Evolutionary conservation across 2,329 filamentous ascomycete genomes (phyloP).

Genomic region (Penicillium hesseltinei): DNA sequence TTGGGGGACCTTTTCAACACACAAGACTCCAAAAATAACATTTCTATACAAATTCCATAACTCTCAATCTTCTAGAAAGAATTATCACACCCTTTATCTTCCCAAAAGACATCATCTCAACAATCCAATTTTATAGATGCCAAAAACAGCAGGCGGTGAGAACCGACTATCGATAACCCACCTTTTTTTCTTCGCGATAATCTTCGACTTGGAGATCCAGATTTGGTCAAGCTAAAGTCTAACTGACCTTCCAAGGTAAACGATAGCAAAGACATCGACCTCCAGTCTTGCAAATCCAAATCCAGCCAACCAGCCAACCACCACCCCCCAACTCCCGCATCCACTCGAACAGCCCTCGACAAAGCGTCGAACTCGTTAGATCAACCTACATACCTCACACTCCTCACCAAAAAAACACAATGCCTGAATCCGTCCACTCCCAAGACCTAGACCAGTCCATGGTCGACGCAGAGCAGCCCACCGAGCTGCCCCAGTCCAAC

Average conservation of each 20-base stretch:
- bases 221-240: background rate
- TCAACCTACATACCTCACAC: background rate
- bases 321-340: background rate
- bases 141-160: conserved; percentile 21
- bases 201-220: conserved; percentile 4
- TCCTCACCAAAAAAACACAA: conserved; percentile 13
- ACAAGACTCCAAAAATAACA: background rate
- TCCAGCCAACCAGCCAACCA: background rate
- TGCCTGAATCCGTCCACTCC: conserved; percentile 42
- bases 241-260: background rate
- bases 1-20: background rate
- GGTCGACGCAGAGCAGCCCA: conserved; percentile 32
- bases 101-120: background rate
- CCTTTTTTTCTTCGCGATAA: conserved; percentile 25
- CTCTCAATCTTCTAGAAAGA: background rate
- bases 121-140: background rate
- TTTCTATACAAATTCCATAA: background rate
- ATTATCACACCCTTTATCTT: background rate
- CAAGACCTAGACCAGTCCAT: conserved; percentile 42
- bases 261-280: background rate
- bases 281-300: background rate
- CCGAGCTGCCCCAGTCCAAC: conserved; percentile 2
- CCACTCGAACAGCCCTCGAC: background rate
- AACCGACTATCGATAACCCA: conserved; percentile 24
- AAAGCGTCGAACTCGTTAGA: background rate